Evolutionary conservation across 176 grass and related monocot species (phyloP), one percentile per base, ranked within the genome.

Genomic region (Eleusine indica): DNA sequence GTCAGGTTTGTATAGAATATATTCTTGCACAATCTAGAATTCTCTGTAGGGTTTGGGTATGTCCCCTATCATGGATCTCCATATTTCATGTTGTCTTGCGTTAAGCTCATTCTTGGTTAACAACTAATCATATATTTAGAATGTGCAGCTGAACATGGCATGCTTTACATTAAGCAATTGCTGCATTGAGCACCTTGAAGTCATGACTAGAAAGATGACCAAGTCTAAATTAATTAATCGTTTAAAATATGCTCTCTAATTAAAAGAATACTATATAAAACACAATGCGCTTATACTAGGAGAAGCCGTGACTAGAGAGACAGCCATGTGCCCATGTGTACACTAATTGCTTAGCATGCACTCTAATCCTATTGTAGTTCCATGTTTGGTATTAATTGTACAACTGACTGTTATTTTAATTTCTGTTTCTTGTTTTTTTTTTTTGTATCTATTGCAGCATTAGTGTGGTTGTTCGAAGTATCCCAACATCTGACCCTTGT

Each of bases 391-490:
- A 67, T 58, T 60, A 60, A 7, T 11, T 22, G 46, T 29, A 25
- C 22, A 81, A 32, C 25, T 13, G 25, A 46, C 48, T 43, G 25
- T 44, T 78, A 47, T 30, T 62, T 82, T 51, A 25, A 63, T 52
- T 30, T 51, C n/a, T 1, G 13, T 68, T 38, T 82, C 38, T 82
- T 72, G 3, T 41, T 41, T 41, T 67, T 41, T 41, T 67, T n/a
- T 9, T 54, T 74, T 82, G 21, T 78, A 75, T 61, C 67, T 74
- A 32, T 63, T 92, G 48, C 83, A 98, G 96, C 75, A 83, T 95
- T 68, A 82, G 49, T 87, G 96, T 89, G 28, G 82, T 85, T 75
- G 93, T 95, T 88, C 91, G 91, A 77, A 88, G 80, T 75, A 84
- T 89, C 58, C 71, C 96, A 83, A 90, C 83, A 77, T 73, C 89